phyloP scores from a whole-genome alignment of 306 rosid genomes.

The Casuarina cunninghamiana region DNA sequence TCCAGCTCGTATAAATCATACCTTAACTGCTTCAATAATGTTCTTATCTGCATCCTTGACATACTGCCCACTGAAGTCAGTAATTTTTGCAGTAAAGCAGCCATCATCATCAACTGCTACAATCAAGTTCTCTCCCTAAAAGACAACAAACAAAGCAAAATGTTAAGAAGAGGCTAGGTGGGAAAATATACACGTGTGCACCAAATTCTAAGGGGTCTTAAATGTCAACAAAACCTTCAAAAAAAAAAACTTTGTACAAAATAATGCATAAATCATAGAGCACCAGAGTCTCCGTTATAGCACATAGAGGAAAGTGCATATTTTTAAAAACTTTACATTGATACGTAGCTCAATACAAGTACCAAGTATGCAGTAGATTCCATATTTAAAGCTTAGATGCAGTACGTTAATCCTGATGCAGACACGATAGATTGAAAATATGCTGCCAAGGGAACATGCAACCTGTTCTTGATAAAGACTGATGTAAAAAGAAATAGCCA shows the following conservation, averaged over 20 bases:
- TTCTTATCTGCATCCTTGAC: constrained; percentile 88
- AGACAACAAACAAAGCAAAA: constrained; percentile 23
- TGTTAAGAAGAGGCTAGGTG: background rate
- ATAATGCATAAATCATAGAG: background rate
- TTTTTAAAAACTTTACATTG: background rate
- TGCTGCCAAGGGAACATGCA: too few relatives aligned
- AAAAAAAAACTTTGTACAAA: background rate
- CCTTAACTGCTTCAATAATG: constrained; percentile 87
- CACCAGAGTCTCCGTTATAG: background rate
- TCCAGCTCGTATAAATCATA: constrained; percentile 17
- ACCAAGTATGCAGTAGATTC: background rate
- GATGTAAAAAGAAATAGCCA: too few relatives aligned
- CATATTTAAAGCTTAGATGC: background rate
- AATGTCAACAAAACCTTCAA: background rate
- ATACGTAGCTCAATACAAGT: background rate
- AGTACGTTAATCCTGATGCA: background rate
- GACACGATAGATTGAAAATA: too few relatives aligned
- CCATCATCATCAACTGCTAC: constrained; percentile 99
- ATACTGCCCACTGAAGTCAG: constrained; percentile 71
- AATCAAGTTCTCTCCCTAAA: constrained; percentile 74
- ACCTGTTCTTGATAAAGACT: too few relatives aligned
- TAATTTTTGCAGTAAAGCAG: constrained; percentile 72
- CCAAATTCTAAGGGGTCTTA: background rate
- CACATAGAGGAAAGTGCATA: too few relatives aligned
- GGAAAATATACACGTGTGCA: background rate